Evolutionary conservation across 2,329 filamentous ascomycete genomes (phyloP).

Genomic region (Alternaria arborescens): DNA sequence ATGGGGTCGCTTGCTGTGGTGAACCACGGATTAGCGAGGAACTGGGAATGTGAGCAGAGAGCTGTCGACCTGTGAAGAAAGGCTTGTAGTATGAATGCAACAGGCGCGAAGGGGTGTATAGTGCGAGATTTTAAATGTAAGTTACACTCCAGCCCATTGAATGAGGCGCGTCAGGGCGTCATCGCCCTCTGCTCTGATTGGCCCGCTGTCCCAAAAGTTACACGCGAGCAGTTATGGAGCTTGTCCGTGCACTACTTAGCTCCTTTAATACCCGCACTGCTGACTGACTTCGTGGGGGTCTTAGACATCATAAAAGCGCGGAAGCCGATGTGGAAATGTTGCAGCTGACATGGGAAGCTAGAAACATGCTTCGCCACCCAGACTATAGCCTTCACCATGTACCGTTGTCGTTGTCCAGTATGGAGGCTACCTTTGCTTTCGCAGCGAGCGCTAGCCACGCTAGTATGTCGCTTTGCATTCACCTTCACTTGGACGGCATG

Average conservation of each 20-base stretch:
- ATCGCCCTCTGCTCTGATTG: conserved; percentile 23
- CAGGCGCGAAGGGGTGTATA: conserved; percentile 6
- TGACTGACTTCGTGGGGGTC: conserved; percentile 22
- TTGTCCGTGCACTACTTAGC: conserved; percentile 20
- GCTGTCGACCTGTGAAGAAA: not conserved
- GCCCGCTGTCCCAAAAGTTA: conserved; percentile 19
- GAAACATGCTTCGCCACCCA: not conserved
- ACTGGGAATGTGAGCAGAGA: conserved; percentile 7
- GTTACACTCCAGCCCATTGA: conserved; percentile 20
- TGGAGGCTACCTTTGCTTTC: conserved; percentile 20
- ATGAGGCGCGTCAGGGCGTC: conserved; percentile 23
- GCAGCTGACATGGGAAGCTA: not conserved
- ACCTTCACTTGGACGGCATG: conserved; percentile 21
- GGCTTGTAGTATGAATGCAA: conserved; percentile 9
- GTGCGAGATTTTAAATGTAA: conserved; percentile 23
- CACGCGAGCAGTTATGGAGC: conserved; percentile 27
- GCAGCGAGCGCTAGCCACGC: not conserved
- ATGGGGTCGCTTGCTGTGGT: conserved; percentile 23
- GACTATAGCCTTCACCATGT: not conserved
- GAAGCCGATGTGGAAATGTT: not conserved
- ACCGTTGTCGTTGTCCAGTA: not conserved
- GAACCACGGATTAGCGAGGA: conserved; percentile 20
- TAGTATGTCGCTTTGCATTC: not conserved
- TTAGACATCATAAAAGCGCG: conserved; percentile 4
- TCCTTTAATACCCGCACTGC: conserved; percentile 9